phyloP scores from a whole-genome alignment of 2,329 filamentous ascomycete genomes.

The Pseudogymnoascus sp. region DNA sequence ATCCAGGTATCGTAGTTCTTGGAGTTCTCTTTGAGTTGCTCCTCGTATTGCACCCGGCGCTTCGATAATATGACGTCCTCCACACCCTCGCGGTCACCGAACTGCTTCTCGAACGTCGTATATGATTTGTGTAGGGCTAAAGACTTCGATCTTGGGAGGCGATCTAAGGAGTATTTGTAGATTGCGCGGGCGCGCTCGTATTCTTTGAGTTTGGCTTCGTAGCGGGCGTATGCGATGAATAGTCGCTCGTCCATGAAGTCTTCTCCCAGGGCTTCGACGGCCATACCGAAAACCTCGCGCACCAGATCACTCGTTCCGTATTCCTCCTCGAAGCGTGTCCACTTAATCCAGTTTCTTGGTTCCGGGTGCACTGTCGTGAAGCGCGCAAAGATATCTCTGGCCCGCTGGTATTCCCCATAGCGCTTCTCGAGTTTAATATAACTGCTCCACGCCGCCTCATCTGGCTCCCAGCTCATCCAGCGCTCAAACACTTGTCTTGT shows the following conservation, averaged over 20 bases:
- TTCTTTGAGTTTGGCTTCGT: conserved; percentile 90
- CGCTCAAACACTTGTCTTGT: conserved; percentile 91
- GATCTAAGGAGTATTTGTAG: conserved; percentile 92
- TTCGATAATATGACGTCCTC: conserved; percentile 96
- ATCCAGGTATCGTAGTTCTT: conserved; percentile 98
- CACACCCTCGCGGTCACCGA: conserved; percentile 84
- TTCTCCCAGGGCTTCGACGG: conserved; percentile 83
- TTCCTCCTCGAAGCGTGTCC: conserved; percentile 95
- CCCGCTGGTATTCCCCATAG: conserved; percentile 84
- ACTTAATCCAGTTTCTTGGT: conserved; percentile 96
- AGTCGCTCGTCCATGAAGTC: conserved; percentile 94
- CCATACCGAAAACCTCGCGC: conserved; percentile 80
- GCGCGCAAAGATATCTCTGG: conserved; percentile 79
- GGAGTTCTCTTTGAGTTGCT: conserved; percentile 84
- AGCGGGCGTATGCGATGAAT: conserved; percentile 92
- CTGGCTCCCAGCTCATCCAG: conserved; percentile 98
- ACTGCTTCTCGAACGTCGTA: conserved; percentile 97
- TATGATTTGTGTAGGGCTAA: conserved; percentile 84
- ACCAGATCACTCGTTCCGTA: conserved; percentile 87
- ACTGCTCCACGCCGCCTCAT: conserved; percentile 88
- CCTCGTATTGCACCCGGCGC: conserved; percentile 85
- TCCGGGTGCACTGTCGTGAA: conserved; percentile 93
- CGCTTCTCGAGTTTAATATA: conserved; percentile 97
- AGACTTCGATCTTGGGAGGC: conserved; percentile 80
- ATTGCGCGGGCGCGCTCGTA: conserved; percentile 89